phyloP scores from a whole-genome alignment of 176 grass and related monocot species.

The Rhynchospora tenuis region DNA sequence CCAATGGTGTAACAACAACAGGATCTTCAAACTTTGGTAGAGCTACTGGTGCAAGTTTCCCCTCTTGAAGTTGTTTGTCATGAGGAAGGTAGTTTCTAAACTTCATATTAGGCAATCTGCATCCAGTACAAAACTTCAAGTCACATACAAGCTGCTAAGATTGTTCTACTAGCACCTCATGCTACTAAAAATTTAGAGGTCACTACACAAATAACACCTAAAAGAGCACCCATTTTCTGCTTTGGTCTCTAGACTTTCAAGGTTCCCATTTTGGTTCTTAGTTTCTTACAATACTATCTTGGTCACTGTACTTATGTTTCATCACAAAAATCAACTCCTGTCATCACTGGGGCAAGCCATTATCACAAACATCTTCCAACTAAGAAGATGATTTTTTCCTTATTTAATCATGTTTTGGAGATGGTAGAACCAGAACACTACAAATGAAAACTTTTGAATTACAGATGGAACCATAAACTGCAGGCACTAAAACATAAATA shows the following conservation, averaged over 20 bases:
- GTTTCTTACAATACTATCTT: not conserved
- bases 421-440: not conserved
- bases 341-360: not conserved
- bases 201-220: not conserved
- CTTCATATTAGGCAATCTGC: conserved; percentile 64
- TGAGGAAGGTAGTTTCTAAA: conserved; percentile 99
- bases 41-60: conserved; percentile 58
- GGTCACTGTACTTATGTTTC: not conserved
- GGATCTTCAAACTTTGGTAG: conserved; percentile 92
- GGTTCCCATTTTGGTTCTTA: not conserved
- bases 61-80: conserved; percentile 80
- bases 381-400: not conserved
- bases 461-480: not conserved
- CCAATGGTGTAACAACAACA: conserved; percentile 37
- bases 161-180: not conserved
- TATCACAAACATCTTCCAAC: not conserved
- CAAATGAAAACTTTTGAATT: not conserved
- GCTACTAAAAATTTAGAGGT: not conserved
- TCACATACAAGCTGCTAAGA: not conserved
- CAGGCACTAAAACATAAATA: not conserved
- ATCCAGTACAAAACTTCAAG: conserved; percentile 8
- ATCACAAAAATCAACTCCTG: not conserved
- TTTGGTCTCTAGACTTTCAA: not conserved
- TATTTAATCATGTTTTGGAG: not conserved
- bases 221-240: not conserved